Percentiles rank a stretch among this genome's conserved stretches.
Evolutionary conservation across 805 yeast species (phyloP).

Genomic region (Pichia insulana): DNA sequence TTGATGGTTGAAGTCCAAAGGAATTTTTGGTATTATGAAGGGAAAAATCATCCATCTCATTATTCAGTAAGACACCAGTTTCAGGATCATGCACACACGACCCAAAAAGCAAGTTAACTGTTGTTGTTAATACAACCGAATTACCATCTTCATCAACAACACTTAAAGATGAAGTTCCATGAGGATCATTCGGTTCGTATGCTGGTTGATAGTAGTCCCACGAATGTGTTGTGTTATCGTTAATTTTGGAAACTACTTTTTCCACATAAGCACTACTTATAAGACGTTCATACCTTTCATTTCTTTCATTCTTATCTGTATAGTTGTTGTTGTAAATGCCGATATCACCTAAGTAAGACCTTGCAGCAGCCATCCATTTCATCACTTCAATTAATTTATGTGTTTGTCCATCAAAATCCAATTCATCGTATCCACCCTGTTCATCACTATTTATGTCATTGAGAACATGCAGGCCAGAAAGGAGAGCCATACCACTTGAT

Average conservation of each 20-base stretch:
- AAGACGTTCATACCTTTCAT: constrained; percentile 34
- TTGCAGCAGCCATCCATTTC: constrained; percentile 89
- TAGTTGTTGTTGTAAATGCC: constrained; percentile 21
- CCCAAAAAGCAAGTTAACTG: constrained; percentile 80
- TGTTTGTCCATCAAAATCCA: constrained; percentile 25
- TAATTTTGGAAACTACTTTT: constrained; percentile 39
- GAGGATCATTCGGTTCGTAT: constrained; percentile 68
- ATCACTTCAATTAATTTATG: constrained; percentile 75
- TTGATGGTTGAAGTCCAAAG: constrained; percentile 74
- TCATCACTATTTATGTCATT: constrained; percentile 25
- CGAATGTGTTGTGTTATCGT: constrained; percentile 45
- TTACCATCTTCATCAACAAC: constrained; percentile 66
- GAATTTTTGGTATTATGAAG: constrained; percentile 61
- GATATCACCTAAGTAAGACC: constrained; percentile 78
- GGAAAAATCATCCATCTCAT: constrained; percentile 94
- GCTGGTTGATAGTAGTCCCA: constrained; percentile 77
- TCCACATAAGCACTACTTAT: constrained; percentile 50
- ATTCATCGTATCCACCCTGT: constrained; percentile 32
- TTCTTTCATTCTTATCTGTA: constrained; percentile 24
- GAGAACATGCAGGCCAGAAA: constrained; percentile 65
- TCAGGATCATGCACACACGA: constrained; percentile 67
- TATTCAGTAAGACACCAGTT: constrained; percentile 79
- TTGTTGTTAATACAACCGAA: constrained; percentile 83
- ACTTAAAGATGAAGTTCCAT: constrained; percentile 86
- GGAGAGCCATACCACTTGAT: constrained; percentile 74